phyloP scores from a whole-genome alignment of 2,329 filamentous ascomycete genomes.

The Colletotrichum chlorophyti region DNA sequence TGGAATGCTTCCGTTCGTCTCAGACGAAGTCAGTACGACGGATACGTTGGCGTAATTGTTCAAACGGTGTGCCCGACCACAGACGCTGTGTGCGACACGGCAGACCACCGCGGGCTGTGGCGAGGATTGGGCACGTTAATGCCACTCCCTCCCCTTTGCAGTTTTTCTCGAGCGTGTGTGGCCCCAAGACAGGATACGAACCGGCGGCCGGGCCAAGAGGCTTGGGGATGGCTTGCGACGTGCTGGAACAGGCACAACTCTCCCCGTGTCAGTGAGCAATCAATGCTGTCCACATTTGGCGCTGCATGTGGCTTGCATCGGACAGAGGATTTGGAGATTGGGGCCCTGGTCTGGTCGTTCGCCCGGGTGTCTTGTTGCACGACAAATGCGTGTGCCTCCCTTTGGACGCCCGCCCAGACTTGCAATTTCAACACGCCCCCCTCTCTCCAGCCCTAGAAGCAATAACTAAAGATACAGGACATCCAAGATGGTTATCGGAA shows the following conservation, averaged over 20 bases:
- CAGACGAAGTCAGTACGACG: no score
- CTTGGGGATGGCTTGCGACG: constrained; percentile 18
- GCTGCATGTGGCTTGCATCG: constrained; percentile 16
- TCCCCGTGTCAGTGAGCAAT: no score
- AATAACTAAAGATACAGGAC: background rate
- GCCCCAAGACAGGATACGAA: constrained; percentile 17
- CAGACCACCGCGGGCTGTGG: background rate
- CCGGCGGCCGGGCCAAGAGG: constrained; percentile 21
- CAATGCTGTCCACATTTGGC: background rate
- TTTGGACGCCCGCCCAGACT: background rate
- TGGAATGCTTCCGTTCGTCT: background rate
- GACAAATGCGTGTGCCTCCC: no score
- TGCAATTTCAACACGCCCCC: background rate
- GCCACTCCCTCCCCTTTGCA: background rate
- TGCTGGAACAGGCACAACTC: no score
- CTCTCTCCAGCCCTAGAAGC: background rate
- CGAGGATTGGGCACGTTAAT: constrained; percentile 22
- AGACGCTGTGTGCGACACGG: background rate
- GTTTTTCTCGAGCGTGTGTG: background rate
- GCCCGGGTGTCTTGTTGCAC: no score
- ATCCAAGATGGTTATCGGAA: background rate
- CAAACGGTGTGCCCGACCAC: no score
- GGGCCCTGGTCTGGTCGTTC: background rate
- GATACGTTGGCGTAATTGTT: no score
- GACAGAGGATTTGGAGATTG: background rate